These are phyloP conservation scores for Blastocystis sp. DNA, from an alignment of 352 stramenopile genomes.

Conservation along the genomic window DNA sequence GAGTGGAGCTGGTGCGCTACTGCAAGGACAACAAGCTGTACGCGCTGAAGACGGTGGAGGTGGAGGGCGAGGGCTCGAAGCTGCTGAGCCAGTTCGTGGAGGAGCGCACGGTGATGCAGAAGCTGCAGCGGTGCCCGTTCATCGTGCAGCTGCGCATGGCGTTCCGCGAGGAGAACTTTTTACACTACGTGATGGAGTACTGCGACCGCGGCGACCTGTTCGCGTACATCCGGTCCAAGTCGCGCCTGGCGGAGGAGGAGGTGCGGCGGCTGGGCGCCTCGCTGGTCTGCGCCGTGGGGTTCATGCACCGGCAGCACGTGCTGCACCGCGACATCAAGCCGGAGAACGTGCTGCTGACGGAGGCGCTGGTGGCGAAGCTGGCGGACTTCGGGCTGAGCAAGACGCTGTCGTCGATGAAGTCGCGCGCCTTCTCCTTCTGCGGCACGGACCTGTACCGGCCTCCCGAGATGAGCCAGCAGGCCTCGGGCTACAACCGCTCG, in stretches of 20 bases:
- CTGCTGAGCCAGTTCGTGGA: constrained; percentile 66
- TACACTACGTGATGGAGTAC: constrained; percentile 67
- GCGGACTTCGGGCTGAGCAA: constrained; percentile 68
- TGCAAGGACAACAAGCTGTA: constrained; percentile 34
- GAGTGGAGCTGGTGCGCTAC: constrained; percentile 48
- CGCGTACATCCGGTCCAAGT: not conserved
- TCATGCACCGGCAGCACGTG: constrained; percentile 40
- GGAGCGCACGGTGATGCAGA: constrained; percentile 65
- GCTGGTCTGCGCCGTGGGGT: constrained; percentile 44
- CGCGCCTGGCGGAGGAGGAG: constrained; percentile 14
- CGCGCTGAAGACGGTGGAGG: constrained; percentile 49
- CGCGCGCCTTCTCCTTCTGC: constrained; percentile 65
- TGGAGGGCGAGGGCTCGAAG: constrained; percentile 22
- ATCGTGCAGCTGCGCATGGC: constrained; percentile 62
- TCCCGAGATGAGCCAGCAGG: constrained; percentile 43
- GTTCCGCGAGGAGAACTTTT: constrained; percentile 35
- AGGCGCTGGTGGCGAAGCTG: constrained; percentile 23
- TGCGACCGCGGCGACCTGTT: constrained; percentile 47
- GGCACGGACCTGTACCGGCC: constrained; percentile 67
- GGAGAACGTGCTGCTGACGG: constrained; percentile 58
- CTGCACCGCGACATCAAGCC: constrained; percentile 69
- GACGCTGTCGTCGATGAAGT: constrained; percentile 39
- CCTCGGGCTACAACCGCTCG: constrained; percentile 37
- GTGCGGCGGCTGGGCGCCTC: not conserved
- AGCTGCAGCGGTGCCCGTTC: constrained; percentile 28